Evolutionary conservation across 1,284 basidiomycete genomes (phyloP), one percentile per base, ranked within the genome.

Genomic region (Fomitiporia mediterranea): DNA sequence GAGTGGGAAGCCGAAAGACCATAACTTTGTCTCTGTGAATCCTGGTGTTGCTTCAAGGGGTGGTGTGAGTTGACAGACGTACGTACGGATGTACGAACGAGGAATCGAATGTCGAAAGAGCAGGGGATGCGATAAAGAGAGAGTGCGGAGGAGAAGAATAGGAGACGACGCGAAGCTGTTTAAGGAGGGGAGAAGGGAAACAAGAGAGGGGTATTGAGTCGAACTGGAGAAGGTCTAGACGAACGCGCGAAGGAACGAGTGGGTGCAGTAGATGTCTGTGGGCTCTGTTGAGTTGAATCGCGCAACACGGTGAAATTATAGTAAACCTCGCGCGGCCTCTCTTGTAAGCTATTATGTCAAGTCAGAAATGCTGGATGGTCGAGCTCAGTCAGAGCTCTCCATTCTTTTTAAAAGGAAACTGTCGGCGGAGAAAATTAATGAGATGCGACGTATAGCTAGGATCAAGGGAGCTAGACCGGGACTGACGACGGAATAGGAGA

Each of bases 1-100:
- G 77, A 54, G 80, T 79, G 64, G 82, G 81, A 63, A 83, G 70
- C 65, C 80, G 80, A 71, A 79, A 82, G 67, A 79, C 77, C 80
- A 81, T 81, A 23, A n/a, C n/a, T n/a, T n/a, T n/a, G n/a, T n/a
- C n/a, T n/a, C n/a, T n/a, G n/a, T n/a, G 32, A 34, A 13, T 34
- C 32, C 13, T 13, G 32, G 32, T 6, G 6, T 34, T 34, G 32
- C 32, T 6, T 6, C 7, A 13, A 34, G 40, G 40, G n/a, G 40
- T 23, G 7, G 40, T 42, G 40, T n/a, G 21, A 17, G 19, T 8
- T 6, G 8, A 42, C 40, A 23, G 19, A 42, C 8, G 15, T 6
- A n/a, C 32, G 13, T 4, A 35, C 13, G 23, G 2, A 48, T 2
- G 2, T 43, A 43, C 21, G 23, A 21, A 15, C 3, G 30, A 1